A percentile compares a stretch with the other conserved stretches of the same genome.
These are phyloP conservation scores for Sisymbrium altissimum DNA, from an alignment of 345 rosid genomes.

Conservation along the genomic window DNA sequence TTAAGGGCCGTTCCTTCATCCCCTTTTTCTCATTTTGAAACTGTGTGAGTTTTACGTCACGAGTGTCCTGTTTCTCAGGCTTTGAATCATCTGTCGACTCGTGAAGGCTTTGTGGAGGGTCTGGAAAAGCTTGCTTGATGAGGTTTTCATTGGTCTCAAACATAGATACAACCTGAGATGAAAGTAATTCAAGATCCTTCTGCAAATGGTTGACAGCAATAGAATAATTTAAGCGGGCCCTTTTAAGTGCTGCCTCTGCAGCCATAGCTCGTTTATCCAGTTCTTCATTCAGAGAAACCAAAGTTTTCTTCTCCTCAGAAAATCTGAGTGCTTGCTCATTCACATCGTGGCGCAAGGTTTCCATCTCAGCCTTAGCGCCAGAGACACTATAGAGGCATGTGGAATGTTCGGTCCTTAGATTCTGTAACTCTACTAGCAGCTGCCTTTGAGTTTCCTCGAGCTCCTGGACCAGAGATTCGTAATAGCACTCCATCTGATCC, in stretches of 20 bases:
- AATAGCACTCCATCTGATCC: conserved; percentile 98
- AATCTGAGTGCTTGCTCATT: conserved; percentile 59
- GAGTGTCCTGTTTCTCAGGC: conserved; percentile 36
- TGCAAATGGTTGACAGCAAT: conserved; percentile 92
- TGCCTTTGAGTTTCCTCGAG: conserved; percentile 98
- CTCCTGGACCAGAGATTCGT: conserved; percentile 91
- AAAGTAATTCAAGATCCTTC: conserved; percentile 92
- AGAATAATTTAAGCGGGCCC: conserved; percentile 95
- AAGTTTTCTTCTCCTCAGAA: conserved; percentile 62
- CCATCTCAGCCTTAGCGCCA: conserved; percentile 81
- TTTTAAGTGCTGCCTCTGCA: conserved; percentile 87
- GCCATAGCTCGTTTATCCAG: conserved; percentile 72
- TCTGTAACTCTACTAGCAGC: conserved; percentile 87
- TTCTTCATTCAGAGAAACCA: conserved; percentile 65
- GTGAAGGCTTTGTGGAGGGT: conserved; percentile 45
- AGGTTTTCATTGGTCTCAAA: conserved; percentile 89
- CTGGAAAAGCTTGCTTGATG: conserved; percentile 73
- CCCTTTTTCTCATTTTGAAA: conserved; percentile 43
- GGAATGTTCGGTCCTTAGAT: conserved; percentile 84
- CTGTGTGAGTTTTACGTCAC: conserved; percentile 37
- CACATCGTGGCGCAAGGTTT: conserved; percentile 56
- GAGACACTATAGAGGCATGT: conserved; percentile 65
- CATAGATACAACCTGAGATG: conserved; percentile 88
- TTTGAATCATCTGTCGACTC: conserved; percentile 36
- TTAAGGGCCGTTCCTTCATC: conserved; percentile 47